Evolutionary conservation across 75 land plant genomes (phyloP), one percentile per base, ranked within the genome.

Genomic region (Ceratopteris richardii): DNA sequence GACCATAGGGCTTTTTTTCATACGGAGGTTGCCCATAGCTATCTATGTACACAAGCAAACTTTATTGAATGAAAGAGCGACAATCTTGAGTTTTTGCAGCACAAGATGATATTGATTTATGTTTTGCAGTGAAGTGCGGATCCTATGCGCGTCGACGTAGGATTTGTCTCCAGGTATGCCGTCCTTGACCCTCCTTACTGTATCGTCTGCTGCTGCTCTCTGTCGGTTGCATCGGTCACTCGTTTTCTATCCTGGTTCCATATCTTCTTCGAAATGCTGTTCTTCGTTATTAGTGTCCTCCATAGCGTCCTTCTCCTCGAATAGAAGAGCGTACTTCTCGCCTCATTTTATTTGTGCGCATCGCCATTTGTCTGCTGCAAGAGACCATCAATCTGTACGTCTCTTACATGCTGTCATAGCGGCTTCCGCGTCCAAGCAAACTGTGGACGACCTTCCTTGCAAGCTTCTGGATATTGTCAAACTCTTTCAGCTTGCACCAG

Each of bases 381-480:
- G n/a, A n/a, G 50, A 17, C 50, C 4, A 46, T 17, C 12, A 18
- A n/a, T 21, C 4, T 46, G 18, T 17, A 18, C 50, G 18, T 46
- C 50, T 5, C 22, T 46, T 46, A 2, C 50, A 21, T 46, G 50
- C 3, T 17, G 3, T 17, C 22, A 14, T 18, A 6, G 22, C 50
- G 14, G 50, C 50, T 17, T 46, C 50, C 22, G 50, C 18, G 3
- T 2, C 50, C 50, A n/a, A 2, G 3, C 54, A 23, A 23, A 5
- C 54, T 13, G 28, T 26, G 9, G 28, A 22, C 3, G 29, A 52
- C 31, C 63, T 75, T 2, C 97, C 97, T 0, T 69, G 77, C 3
- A 77, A 73, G 59, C 88, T 90, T 33, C 78, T 54, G 17, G 72
- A 81, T 33, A 91, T 91, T 58, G 63, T 91, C 60, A 29, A 48